phyloP scores from a whole-genome alignment of 2,329 filamentous ascomycete genomes.

The Chaetomiaceae sp. region DNA sequence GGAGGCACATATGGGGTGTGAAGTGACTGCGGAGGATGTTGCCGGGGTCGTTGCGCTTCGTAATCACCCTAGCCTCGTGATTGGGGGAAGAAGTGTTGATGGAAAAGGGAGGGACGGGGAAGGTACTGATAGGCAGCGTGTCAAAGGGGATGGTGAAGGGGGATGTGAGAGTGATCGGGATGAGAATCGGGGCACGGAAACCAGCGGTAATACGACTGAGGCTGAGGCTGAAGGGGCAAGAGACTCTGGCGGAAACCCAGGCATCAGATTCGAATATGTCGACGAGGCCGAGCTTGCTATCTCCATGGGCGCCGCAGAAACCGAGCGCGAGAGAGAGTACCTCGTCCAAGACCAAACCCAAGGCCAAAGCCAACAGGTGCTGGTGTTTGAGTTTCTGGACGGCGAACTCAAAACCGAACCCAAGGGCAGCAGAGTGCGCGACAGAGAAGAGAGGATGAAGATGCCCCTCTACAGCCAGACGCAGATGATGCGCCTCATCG shows the following conservation, averaged over 20 bases:
- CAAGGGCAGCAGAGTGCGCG: conserved; percentile 72
- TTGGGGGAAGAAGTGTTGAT: too few species aligned
- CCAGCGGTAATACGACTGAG: too few species aligned
- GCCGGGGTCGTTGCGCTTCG: conserved; percentile 46
- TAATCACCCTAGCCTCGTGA: too few species aligned
- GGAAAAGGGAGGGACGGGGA: too few species aligned
- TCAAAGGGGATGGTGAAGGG: too few species aligned
- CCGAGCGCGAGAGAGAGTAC: neutral
- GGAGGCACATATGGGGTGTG: conserved; percentile 71
- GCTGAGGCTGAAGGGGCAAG: too few species aligned
- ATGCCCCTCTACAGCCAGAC: conserved; percentile 92
- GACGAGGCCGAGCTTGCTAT: conserved; percentile 19
- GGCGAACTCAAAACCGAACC: conserved; percentile 82
- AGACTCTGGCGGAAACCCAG: too few species aligned
- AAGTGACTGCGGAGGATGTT: conserved; percentile 53
- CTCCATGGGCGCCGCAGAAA: conserved; percentile 11
- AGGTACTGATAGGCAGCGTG: too few species aligned
- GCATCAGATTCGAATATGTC: conserved; percentile 13
- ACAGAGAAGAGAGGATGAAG: conserved; percentile 60
- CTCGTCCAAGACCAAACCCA: conserved; percentile 27
- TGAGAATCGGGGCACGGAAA: too few species aligned
- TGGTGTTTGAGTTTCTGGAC: conserved; percentile 91
- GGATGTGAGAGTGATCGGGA: too few species aligned
- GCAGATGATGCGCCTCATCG: conserved; percentile 83
- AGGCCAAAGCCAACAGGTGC: conserved; percentile 55